These are phyloP conservation scores for Zygoascus flipseniorum DNA, from an alignment of 805 yeast genomes.

Conservation along the genomic window DNA sequence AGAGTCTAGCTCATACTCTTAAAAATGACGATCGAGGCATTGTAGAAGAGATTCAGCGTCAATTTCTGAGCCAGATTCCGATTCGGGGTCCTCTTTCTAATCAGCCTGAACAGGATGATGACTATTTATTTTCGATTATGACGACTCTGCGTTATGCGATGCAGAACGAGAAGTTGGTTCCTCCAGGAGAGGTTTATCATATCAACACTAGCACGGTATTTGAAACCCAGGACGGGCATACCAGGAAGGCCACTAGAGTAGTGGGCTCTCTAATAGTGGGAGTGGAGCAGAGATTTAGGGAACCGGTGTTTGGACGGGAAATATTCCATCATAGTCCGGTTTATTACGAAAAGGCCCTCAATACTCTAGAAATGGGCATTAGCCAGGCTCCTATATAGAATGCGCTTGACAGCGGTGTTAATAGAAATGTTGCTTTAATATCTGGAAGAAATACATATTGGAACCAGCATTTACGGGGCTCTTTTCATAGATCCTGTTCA, in stretches of 20 bases:
- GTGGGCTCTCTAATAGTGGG: slow-evolving; percentile 23
- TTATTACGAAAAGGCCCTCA: slow-evolving; percentile 27
- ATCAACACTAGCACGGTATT: slow-evolving; percentile 23
- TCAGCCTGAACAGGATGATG: slow-evolving; percentile 18
- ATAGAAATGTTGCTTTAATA: neutral
- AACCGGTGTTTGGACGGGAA: slow-evolving; percentile 27
- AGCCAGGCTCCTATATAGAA: slow-evolving; percentile 12
- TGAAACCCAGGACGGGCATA: slow-evolving; percentile 20
- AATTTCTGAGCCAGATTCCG: slow-evolving; percentile 22
- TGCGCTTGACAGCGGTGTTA: slow-evolving; percentile 3
- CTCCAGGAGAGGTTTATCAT: slow-evolving; percentile 29
- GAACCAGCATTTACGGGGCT: no score
- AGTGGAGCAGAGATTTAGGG: slow-evolving; percentile 26
- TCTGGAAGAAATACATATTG: no score
- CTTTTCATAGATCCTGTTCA: no score
- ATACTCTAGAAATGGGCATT: slow-evolving; percentile 23
- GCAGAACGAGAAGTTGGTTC: slow-evolving; percentile 27
- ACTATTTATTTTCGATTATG: slow-evolving; percentile 22
- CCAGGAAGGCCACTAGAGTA: slow-evolving; percentile 21
- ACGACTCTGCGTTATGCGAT: slow-evolving; percentile 23
- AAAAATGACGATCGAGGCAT: slow-evolving; percentile 20
- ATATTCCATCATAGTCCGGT: slow-evolving; percentile 29
- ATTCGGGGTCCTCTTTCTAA: slow-evolving; percentile 15
- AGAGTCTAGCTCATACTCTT: slow-evolving; percentile 22
- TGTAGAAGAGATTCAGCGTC: slow-evolving; percentile 19